phyloP scores from a whole-genome alignment of 768 basidiomycete species.

The Antrodiella citrinella region DNA sequence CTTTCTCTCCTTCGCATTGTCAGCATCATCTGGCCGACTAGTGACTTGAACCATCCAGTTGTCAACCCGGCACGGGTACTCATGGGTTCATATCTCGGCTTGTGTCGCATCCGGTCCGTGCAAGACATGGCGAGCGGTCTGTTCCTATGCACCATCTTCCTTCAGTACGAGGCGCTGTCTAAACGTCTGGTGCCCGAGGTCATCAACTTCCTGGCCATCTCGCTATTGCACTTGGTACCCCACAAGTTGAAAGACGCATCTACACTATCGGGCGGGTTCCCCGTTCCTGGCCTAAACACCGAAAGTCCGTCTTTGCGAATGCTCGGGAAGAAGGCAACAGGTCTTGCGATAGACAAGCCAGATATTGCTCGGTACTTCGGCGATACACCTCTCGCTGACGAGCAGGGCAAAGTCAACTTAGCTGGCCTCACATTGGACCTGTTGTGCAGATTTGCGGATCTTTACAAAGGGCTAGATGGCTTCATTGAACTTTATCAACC shows the following conservation, averaged over 20 bases:
- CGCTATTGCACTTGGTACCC: conserved; percentile 68
- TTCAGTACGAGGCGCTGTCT: conserved; percentile 79
- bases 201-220: conserved; percentile 69
- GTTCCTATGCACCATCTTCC: conserved; percentile 79
- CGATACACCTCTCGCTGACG: conserved; percentile 25
- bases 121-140: conserved; percentile 77
- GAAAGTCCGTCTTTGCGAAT: conserved; percentile 37
- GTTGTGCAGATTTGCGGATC: conserved; percentile 57
- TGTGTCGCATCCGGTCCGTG: conserved; percentile 70
- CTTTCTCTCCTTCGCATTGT: conserved; percentile 73
- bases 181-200: conserved; percentile 88
- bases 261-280: conserved; percentile 61
- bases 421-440: conserved; percentile 57
- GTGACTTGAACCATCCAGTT: conserved; percentile 88
- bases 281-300: conserved; percentile 61
- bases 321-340: conserved; percentile 29
- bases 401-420: conserved; percentile 69
- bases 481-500: conserved; percentile 85
- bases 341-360: conserved; percentile 34
- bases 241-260: conserved; percentile 36
- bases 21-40: conserved; percentile 85
- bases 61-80: conserved; percentile 80
- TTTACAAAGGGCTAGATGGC: conserved; percentile 70
- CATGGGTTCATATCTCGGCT: conserved; percentile 85
- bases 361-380: conserved; percentile 38